Evolutionary conservation across 352 stramenopile genomes (phyloP), one percentile per base, ranked within the genome.

Genomic region (Phytophthora podocarpi): DNA sequence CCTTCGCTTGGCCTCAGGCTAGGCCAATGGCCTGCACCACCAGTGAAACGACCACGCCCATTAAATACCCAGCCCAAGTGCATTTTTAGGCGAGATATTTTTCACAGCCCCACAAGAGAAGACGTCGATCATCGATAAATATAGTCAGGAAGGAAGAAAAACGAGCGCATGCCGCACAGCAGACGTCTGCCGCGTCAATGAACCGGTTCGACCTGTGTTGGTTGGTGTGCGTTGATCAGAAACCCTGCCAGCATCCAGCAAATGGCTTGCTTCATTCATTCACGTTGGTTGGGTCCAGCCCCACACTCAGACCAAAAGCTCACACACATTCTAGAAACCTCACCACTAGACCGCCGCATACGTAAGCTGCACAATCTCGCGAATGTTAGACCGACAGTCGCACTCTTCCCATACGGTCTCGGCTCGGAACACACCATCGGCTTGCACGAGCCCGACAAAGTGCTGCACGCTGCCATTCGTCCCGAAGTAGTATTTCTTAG

Each of bases 401-500:
- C 68, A 62, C 30, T 90, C 82, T 67, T 92, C 69, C 85, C 82
- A 91, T 10, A 95, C 80, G 16, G 77, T 68, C 34, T 85, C 50
- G 0, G 83, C 82, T 2, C 28, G 42, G n/a, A 95, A 82, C 10
- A 76, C 49, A 5, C 67, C 70, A 13, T 92, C 81, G 0, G 54
- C 36, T 6, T 60, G 27, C 21, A 94, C 80, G 34, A 94, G 40
- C 1, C 74, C 53, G 20, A 91, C 63, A 49, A 95, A 95, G 63
- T 94, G 80, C 68, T 95, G 82, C n/a, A 94, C 83, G 40, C 87
- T 92, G n/a, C 87, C 87, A 27, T 83, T 83, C 2, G 85, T 93
- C 8, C 87, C 87, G 59, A 95, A 95, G 61, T 94, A 95, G 46
- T 95, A 95, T 54, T 91, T 92, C 65, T 95, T 95, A 12, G 87